Evolutionary conservation across 305 asterid genomes (phyloP).

Genomic region (Caryopteris hybrid): DNA sequence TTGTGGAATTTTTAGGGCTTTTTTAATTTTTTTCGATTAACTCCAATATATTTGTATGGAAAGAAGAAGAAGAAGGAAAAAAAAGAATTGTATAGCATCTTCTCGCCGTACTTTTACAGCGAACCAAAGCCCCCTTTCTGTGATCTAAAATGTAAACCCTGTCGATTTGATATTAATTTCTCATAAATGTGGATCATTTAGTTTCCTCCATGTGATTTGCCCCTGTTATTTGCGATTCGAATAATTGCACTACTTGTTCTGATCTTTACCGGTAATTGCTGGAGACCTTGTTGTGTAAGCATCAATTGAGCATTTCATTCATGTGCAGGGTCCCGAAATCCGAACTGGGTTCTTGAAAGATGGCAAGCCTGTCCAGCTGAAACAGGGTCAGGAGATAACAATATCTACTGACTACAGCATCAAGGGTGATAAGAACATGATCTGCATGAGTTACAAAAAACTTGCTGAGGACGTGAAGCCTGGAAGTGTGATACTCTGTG

Average conservation of each 20-base stretch:
- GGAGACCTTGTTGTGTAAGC: background rate
- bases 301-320: background rate
- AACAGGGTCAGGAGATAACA: constrained; percentile 51
- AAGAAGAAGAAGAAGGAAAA: too few relatives aligned
- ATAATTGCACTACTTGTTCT: background rate
- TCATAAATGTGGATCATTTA: background rate
- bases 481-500: constrained; percentile 51
- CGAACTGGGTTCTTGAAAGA: constrained; percentile 64
- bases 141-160: background rate
- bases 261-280: background rate
- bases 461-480: constrained; percentile 54
- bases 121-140: background rate
- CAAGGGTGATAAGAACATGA: constrained; percentile 50
- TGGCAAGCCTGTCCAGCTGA: constrained; percentile 49
- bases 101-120: background rate
- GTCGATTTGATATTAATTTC: background rate
- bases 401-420: constrained; percentile 49
- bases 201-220: background rate
- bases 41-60: background rate
- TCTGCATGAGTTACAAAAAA: constrained; percentile 66
- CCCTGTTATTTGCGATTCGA: background rate
- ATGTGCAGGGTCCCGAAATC: constrained; percentile 59
- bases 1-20: background rate
- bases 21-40: background rate
- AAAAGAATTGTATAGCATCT: background rate